Conservation (phyloP, 371 early-diverging fungal genomes). For the Mortierella polycephala region DNA sequence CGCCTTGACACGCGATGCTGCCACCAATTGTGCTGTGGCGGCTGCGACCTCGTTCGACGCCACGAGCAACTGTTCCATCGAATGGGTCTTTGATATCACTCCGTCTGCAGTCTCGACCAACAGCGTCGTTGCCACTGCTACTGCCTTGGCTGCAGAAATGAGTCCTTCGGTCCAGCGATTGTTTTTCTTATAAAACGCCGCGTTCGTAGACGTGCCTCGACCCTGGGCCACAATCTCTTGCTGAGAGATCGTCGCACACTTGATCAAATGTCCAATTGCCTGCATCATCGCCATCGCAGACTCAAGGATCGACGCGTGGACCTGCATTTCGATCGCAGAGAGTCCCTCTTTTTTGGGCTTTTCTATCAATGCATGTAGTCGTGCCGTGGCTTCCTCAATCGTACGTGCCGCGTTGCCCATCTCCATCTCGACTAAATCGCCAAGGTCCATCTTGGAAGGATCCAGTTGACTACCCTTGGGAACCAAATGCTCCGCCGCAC, state of each 20-base stretch:
- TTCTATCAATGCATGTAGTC: slow-evolving; percentile 82
- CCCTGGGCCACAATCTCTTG: slow-evolving; percentile 97
- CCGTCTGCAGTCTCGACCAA: slow-evolving; percentile 97
- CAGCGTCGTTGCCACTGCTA: slow-evolving; percentile 90
- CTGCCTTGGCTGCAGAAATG: slow-evolving; percentile 96
- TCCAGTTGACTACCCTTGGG: slow-evolving; percentile 63
- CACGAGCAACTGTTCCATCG: slow-evolving; percentile 93
- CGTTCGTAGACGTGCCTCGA: slow-evolving; percentile 81
- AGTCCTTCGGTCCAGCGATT: slow-evolving; percentile 99
- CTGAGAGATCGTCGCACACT: slow-evolving; percentile 93
- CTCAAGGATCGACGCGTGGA: slow-evolving; percentile 91
- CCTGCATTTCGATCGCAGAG: slow-evolving; percentile 82
- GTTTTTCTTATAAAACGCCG: slow-evolving; percentile 98
- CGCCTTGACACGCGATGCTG: slow-evolving; percentile 96
- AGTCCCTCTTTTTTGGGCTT: slow-evolving; percentile 79
- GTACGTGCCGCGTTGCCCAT: slow-evolving; percentile 93
- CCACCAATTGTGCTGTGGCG: slow-evolving; percentile 96
- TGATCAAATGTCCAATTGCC: slow-evolving; percentile 94
- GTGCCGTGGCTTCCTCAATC: slow-evolving; percentile 92
- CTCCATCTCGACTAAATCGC: slow-evolving; percentile 91
- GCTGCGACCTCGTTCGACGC: slow-evolving; percentile 96
- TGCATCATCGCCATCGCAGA: slow-evolving; percentile 92
- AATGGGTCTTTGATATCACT: slow-evolving; percentile 90
- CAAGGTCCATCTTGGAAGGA: slow-evolving; percentile 76
- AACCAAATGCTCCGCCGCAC: slow-evolving; percentile 78